These are phyloP conservation scores for Thermochaetoides thermophila DNA, from an alignment of 495 filamentous ascomycete genomes.

Conservation along the genomic window DNA sequence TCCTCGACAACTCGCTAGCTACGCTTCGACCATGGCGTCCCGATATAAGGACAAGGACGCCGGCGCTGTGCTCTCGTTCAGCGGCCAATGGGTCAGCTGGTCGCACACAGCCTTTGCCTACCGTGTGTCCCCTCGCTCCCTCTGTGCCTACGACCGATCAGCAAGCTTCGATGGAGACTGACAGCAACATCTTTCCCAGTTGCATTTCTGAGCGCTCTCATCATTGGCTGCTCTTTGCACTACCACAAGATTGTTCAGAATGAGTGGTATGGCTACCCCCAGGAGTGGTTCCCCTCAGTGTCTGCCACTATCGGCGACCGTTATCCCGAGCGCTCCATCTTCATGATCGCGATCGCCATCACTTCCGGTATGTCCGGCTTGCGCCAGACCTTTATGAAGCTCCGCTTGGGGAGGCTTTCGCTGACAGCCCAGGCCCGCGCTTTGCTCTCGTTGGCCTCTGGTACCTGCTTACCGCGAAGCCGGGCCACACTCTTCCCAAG, in stretches of 20 bases:
- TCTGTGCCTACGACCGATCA: background rate
- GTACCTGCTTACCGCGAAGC: slow-evolving; percentile 74
- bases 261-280: slow-evolving; percentile 89
- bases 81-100: slow-evolving; percentile 87
- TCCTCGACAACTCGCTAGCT: background rate
- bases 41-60: slow-evolving; percentile 64
- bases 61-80: slow-evolving; percentile 69
- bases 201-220: slow-evolving; percentile 80
- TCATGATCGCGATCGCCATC: slow-evolving; percentile 92
- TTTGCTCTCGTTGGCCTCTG: slow-evolving; percentile 85
- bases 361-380: slow-evolving; percentile 71
- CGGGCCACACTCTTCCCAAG: slow-evolving; percentile 62
- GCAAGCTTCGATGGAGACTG: background rate
- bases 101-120: slow-evolving; percentile 76
- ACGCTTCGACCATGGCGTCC: slow-evolving; percentile 13
- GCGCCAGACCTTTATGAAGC: slow-evolving; percentile 5
- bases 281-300: slow-evolving; percentile 99
- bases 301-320: slow-evolving; percentile 97
- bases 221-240: slow-evolving; percentile 74
- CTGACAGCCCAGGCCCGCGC: slow-evolving; percentile 75
- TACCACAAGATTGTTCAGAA: slow-evolving; percentile 97
- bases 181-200: slow-evolving; percentile 26
- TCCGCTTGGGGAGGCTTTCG: no score
- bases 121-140: slow-evolving; percentile 35
- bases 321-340: slow-evolving; percentile 92